These are phyloP conservation scores for Diutina scorzettiae DNA, from an alignment of 1,139 yeast genomes.

Conservation along the genomic window DNA sequence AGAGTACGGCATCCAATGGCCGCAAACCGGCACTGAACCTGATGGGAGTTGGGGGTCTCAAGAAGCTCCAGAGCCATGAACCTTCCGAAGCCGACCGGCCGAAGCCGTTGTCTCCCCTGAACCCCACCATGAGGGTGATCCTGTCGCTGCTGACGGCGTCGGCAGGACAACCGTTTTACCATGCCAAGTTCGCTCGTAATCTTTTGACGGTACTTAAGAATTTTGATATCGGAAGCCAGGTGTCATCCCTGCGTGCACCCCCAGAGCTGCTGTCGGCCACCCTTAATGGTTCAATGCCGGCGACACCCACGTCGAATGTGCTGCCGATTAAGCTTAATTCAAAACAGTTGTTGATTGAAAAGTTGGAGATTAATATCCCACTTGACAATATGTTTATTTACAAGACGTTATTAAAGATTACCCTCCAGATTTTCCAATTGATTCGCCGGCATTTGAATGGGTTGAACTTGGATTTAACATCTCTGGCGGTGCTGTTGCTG, in stretches of 20 bases:
- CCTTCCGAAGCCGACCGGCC: slow-evolving; percentile 6
- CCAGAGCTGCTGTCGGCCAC: slow-evolving; percentile 2
- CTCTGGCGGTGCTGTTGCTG: slow-evolving; percentile 7
- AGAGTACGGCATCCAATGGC: slow-evolving; percentile 9
- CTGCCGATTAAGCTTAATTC: slow-evolving; percentile 32
- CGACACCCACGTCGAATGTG: slow-evolving; percentile 8
- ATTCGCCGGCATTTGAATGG: background rate
- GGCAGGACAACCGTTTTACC: slow-evolving; percentile 16
- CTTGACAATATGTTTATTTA: slow-evolving; percentile 30
- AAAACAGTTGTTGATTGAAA: slow-evolving; percentile 32
- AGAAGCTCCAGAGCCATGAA: background rate
- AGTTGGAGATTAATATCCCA: slow-evolving; percentile 32
- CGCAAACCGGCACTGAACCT: slow-evolving; percentile 1
- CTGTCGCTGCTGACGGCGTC: background rate
- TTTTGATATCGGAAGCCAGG: slow-evolving; percentile 26
- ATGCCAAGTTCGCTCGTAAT: slow-evolving; percentile 25
- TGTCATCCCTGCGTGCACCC: slow-evolving; percentile 2
- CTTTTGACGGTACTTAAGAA: slow-evolving; percentile 25
- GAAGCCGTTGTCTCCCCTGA: background rate
- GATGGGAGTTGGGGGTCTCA: slow-evolving; percentile 1
- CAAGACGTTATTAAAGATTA: slow-evolving; percentile 23
- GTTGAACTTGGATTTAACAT: background rate
- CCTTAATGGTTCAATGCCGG: background rate
- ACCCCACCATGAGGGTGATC: background rate
- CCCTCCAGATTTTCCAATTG: slow-evolving; percentile 20